Percentiles rank a stretch among this genome's conserved stretches.
These are phyloP conservation scores for Colletotrichum eleusines DNA, from an alignment of 2,329 filamentous ascomycete genomes.

Conservation along the genomic window DNA sequence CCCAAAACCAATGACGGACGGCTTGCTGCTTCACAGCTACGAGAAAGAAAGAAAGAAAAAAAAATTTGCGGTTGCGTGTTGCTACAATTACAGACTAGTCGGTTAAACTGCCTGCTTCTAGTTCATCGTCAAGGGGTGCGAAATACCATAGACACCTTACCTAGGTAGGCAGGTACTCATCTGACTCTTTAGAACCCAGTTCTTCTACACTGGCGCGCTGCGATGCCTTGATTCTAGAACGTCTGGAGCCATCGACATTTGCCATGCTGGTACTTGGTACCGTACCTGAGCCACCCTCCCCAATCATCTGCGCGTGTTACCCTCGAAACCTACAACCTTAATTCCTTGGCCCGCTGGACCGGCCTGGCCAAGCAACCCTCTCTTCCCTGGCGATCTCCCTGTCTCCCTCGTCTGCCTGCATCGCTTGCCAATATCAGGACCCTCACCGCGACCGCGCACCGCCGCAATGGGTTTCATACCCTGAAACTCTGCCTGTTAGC, in stretches of 20 bases:
- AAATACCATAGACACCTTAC: neutral
- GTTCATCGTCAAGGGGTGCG: neutral
- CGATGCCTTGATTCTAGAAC: constrained; percentile 31
- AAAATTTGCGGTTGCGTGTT: too few species aligned
- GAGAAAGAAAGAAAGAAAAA: too few species aligned
- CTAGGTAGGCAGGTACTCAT: too few species aligned
- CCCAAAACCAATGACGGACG: constrained; percentile 10
- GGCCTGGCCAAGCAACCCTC: neutral
- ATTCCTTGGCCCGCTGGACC: constrained; percentile 4
- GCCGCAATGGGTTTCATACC: constrained; percentile 38
- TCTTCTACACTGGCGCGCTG: neutral
- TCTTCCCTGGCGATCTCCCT: neutral
- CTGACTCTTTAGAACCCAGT: neutral
- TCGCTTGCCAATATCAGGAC: neutral
- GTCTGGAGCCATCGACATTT: constrained; percentile 18
- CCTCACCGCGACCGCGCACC: constrained; percentile 29
- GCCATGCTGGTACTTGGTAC: constrained; percentile 7
- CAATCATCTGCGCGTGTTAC: neutral
- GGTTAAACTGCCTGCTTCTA: neutral
- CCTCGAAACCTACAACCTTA: constrained; percentile 22
- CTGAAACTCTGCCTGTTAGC: constrained; percentile 38
- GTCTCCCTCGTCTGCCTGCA: neutral
- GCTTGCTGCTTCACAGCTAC: too few species aligned
- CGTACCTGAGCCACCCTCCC: neutral
- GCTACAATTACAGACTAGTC: neutral